Conservation (phyloP, 2,329 filamentous ascomycete species). For the Mariannaea sp. region DNA sequence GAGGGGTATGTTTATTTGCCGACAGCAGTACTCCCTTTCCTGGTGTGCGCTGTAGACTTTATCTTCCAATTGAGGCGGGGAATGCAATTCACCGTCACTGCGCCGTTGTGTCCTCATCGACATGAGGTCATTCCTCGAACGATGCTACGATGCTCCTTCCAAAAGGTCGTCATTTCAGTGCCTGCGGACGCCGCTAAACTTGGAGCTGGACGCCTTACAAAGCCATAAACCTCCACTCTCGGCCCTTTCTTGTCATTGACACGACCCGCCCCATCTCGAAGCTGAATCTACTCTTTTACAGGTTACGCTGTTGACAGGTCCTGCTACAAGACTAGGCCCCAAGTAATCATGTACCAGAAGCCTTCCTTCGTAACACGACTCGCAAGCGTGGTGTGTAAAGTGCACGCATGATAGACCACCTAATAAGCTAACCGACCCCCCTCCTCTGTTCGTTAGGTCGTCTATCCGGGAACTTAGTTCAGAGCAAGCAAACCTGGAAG, state of each 20-base stretch:
- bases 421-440: too few species aligned
- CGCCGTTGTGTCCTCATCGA: conserved; percentile 9
- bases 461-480: neutral
- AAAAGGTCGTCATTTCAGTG: conserved; percentile 11
- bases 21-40: neutral
- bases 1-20: neutral
- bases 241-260: neutral
- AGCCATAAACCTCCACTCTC: neutral
- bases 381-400: conserved; percentile 15
- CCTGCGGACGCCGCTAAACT: conserved; percentile 13
- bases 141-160: conserved; percentile 11
- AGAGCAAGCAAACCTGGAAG: too few species aligned
- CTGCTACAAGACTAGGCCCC: too few species aligned
- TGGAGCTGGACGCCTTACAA: neutral
- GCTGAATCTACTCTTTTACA: too few species aligned
- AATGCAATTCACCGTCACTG: neutral
- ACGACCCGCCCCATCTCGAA: too few species aligned
- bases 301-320: too few species aligned
- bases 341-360: too few species aligned
- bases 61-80: conserved; percentile 8
- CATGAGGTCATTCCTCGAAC: conserved; percentile 27
- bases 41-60: too few species aligned
- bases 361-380: too few species aligned
- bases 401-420: conserved; percentile 14
- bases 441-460: too few species aligned